Percentiles rank a stretch among this genome's conserved stretches.
phyloP scores from a whole-genome alignment of 306 rosid genomes.

The Parietaria judaica region DNA sequence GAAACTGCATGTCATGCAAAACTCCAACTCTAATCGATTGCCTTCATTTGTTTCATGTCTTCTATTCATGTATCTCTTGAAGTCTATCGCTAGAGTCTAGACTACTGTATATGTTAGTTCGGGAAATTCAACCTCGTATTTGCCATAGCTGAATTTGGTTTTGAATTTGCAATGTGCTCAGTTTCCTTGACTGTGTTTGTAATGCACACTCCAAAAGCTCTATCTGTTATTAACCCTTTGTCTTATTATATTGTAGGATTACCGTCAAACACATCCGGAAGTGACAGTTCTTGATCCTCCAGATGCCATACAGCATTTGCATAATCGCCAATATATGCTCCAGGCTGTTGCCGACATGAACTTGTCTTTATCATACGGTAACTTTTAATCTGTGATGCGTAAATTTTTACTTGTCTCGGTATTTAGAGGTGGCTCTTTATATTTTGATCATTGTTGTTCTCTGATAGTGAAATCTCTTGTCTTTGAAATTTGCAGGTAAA shows the following conservation, averaged over 20 bases:
- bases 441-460: constrained; percentile 8
- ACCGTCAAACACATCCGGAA: constrained; percentile 73
- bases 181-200: background rate
- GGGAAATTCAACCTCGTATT: no score
- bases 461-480: background rate
- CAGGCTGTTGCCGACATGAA: constrained; percentile 90
- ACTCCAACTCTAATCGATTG: no score
- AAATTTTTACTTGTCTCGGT: constrained; percentile 6
- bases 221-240: constrained; percentile 8
- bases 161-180: background rate
- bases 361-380: constrained; percentile 72
- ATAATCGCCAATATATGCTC: constrained; percentile 81
- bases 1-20: no score
- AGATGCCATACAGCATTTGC: constrained; percentile 78
- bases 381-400: constrained; percentile 1
- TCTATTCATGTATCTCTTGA: no score
- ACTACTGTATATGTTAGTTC: no score
- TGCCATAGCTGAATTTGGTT: background rate
- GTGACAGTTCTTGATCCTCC: constrained; percentile 96
- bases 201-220: background rate
- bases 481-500: constrained; percentile 37
- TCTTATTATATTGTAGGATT: constrained; percentile 45
- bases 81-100: no score
- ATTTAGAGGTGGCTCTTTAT: background rate
- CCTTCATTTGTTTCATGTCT: no score